Evolutionary conservation across 2,329 filamentous ascomycete species (phyloP).

Genomic region (Alternaria burnsii): DNA sequence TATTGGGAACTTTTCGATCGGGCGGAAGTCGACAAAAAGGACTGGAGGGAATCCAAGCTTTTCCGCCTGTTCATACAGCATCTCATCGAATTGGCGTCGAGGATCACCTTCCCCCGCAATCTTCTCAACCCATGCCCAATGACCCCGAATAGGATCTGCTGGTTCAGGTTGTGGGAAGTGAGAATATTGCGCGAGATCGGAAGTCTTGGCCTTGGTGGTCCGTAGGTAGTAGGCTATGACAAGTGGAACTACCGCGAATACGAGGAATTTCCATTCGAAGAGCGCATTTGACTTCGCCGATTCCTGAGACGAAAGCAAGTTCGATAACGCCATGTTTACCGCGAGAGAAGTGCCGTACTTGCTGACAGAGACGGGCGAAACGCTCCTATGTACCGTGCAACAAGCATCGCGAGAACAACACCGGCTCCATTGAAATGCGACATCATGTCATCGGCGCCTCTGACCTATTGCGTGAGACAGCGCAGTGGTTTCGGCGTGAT

Average conservation of each 20-base stretch:
- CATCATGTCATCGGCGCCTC: neutral
- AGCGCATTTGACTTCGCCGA: neutral
- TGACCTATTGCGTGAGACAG: neutral
- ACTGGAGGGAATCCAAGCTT: slow-evolving; percentile 28
- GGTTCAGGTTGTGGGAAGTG: slow-evolving; percentile 29
- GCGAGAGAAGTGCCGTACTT: neutral
- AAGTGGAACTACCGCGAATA: neutral
- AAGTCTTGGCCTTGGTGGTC: neutral
- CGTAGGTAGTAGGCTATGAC: neutral
- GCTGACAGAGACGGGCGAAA: neutral
- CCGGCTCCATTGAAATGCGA: neutral
- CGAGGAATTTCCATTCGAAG: neutral
- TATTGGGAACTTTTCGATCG: slow-evolving; percentile 24
- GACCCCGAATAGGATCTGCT: slow-evolving; percentile 24
- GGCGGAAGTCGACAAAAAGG: slow-evolving; percentile 26
- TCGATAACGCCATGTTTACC: neutral
- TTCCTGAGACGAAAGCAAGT: neutral
- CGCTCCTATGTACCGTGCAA: neutral
- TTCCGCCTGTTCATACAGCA: slow-evolving; percentile 27
- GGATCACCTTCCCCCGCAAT: slow-evolving; percentile 23
- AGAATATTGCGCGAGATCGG: slow-evolving; percentile 23
- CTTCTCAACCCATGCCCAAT: slow-evolving; percentile 31
- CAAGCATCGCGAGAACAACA: neutral
- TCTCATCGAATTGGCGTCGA: slow-evolving; percentile 27
- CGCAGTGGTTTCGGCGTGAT: neutral